Percentiles rank a stretch among this genome's conserved stretches.
phyloP scores from a whole-genome alignment of 306 rosid species.

The Quercus alba region DNA sequence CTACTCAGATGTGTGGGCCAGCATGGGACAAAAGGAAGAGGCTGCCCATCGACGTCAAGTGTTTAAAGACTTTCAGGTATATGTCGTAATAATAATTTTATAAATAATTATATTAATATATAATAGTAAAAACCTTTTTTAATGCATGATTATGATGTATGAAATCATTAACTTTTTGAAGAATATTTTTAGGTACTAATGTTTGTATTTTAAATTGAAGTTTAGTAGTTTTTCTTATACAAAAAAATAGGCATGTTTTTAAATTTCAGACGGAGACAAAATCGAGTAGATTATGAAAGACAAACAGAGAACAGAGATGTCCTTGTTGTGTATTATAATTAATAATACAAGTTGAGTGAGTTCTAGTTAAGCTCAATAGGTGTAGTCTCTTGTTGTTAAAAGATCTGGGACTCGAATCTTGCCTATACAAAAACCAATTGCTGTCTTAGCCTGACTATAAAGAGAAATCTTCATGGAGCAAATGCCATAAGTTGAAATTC shows the following conservation, averaged over 20 bases:
- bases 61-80: constrained; percentile 90
- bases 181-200: neutral
- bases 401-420: too few relatives aligned
- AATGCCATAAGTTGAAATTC: too few relatives aligned
- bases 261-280: neutral
- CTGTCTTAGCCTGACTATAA: too few relatives aligned
- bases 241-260: neutral
- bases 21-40: constrained; percentile 99
- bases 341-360: neutral
- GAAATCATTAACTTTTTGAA: neutral
- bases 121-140: neutral
- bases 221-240: neutral
- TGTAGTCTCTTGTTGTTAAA: too few relatives aligned
- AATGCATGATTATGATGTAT: neutral
- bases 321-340: neutral
- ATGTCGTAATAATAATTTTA: neutral
- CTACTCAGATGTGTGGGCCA: constrained; percentile 96
- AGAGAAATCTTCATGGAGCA: too few relatives aligned
- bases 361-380: too few relatives aligned
- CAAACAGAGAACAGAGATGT: neutral
- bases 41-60: constrained; percentile 72
- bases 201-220: neutral
- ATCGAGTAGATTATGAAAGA: neutral
- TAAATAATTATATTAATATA: too few relatives aligned
- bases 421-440: too few relatives aligned